Percentiles rank a stretch among this genome's conserved stretches.
Conservation (phyloP, 345 rosid genomes). For the Zanthoxylum bungeanum region DNA sequence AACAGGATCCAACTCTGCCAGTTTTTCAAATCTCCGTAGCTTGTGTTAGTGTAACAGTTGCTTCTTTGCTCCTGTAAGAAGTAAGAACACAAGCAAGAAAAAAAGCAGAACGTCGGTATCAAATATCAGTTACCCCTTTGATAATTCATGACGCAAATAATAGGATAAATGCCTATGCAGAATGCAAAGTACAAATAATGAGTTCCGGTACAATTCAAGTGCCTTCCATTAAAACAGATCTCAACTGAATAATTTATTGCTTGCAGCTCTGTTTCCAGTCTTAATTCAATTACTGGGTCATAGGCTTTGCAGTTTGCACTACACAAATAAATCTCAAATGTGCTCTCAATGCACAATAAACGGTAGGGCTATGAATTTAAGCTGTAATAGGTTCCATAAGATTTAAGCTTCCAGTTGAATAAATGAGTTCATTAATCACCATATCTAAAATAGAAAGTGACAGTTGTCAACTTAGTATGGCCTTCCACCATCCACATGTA, state of each 20-base stretch:
- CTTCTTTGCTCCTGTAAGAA: slow-evolving; percentile 79
- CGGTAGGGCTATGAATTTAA: neutral
- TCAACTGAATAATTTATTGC: neutral
- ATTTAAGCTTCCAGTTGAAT: neutral
- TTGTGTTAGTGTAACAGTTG: slow-evolving; percentile 69
- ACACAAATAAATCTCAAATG: too few relatives aligned
- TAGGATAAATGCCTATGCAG: neutral
- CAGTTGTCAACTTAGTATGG: too few relatives aligned
- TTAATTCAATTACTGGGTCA: neutral
- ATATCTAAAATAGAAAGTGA: neutral
- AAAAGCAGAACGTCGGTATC: neutral
- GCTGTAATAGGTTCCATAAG: neutral
- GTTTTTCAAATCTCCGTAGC: slow-evolving; percentile 74
- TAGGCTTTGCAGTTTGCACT: neutral
- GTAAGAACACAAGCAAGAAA: neutral
- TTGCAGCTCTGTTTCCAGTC: neutral
- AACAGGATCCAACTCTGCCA: slow-evolving; percentile 71
- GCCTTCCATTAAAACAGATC: neutral
- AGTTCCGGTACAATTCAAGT: neutral
- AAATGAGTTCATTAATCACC: neutral
- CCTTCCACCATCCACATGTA: too few relatives aligned
- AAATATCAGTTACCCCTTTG: too few relatives aligned
- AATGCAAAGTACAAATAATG: neutral
- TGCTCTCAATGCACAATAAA: neutral
- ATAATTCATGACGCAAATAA: neutral